Evolutionary conservation across 169 alveolate genomes (phyloP), one percentile per base, ranked within the genome.

Genomic region (Plasmodium blacklocki): DNA sequence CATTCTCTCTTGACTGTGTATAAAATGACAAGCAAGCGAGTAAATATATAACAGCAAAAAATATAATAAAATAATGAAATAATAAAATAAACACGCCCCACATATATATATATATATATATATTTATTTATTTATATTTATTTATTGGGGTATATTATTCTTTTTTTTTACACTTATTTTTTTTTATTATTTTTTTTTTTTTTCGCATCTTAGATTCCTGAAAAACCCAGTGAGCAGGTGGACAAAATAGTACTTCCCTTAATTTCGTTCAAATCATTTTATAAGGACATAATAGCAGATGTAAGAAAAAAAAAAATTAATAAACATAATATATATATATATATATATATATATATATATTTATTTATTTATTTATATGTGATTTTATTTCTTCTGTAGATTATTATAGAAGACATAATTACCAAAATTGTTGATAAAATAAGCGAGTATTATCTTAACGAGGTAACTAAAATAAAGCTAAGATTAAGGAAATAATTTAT

Each of bases 21-120:
- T 63, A 70, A 86, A 86, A 86, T 86, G 88, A 86, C 83, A 15
- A 86, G 62, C 68, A 86, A 86, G 18, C 80, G 70, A 54, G 90
- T 80, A 80, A 50, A 11, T n/a, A 39, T 5, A 32, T 32, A 32
- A 32, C 0, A 32, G 9, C 6, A 21, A 9, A 8, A 29, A 66
- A 66, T 12, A 1, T 2, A 66, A 32, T 18, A 64, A 29, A 19
- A 66, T 21, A 15, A 19, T 18, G 12, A 19, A 21, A 60, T 19
- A 62, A 62, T 21, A 3, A 62, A 23, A 19, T 39, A 66, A n/a
- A 66, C 29, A 60, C 29, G 19, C 32, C n/a, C 0, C 47, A 19
- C 19, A 54, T 0, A 54, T 54, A 54, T 54, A 54, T 54, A 54
- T 18, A 52, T 52, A 52, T 52, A 15, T 15, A 52, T 52, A 23